These are phyloP conservation scores for Ceratocystis alfenasii DNA, from an alignment of 2,329 filamentous ascomycete genomes.

Conservation along the genomic window DNA sequence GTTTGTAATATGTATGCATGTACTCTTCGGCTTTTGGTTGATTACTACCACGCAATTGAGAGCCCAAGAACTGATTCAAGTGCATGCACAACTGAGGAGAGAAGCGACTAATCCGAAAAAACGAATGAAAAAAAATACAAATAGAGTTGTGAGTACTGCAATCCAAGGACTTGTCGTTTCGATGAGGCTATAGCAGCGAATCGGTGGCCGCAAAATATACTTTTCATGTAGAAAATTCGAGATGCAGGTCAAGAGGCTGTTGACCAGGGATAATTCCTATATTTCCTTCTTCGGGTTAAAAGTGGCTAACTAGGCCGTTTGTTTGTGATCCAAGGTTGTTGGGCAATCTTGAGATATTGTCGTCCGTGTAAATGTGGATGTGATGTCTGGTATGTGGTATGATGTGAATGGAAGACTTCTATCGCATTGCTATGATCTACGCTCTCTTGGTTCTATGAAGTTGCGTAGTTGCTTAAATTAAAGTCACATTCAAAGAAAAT, in stretches of 20 bases:
- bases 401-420: not conserved
- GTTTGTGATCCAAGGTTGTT: not conserved
- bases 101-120: not conserved
- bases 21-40: not conserved
- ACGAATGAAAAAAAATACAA: not conserved
- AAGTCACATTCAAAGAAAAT: conserved; percentile 7
- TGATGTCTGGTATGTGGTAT: not conserved
- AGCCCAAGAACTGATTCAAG: not conserved
- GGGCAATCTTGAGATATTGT: not conserved
- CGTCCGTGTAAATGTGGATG: not conserved
- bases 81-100: not conserved
- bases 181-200: not conserved
- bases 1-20: not conserved
- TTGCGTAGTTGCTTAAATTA: not conserved
- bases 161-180: not conserved
- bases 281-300: conserved; percentile 19
- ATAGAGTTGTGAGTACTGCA: not conserved
- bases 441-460: not conserved
- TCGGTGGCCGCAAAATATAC: not conserved
- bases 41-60: conserved; percentile 1
- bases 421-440: not conserved
- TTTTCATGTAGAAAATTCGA: conserved; percentile 12
- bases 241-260: conserved; percentile 19
- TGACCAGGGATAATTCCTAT: conserved; percentile 5
- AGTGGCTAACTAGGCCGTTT: not conserved